Percentiles rank a stretch among this genome's conserved stretches.
Conservation (phyloP, 768 basidiomycete species). For the Boletus vinaceobasis region DNA sequence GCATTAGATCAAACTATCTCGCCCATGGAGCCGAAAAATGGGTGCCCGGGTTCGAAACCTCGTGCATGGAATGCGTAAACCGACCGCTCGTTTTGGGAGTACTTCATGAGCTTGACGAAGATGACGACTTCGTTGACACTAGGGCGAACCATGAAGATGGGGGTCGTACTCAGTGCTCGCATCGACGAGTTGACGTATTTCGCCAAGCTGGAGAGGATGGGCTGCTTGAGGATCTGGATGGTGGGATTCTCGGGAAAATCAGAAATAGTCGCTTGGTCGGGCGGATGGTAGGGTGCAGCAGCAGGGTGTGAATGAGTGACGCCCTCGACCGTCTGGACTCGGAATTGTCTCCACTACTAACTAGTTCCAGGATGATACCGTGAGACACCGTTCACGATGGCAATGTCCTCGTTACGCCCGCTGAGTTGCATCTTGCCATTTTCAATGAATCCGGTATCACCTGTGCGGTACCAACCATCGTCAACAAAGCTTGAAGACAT, state of each 20-base stretch:
- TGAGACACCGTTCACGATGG: neutral
- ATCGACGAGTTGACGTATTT: slow-evolving; percentile 30
- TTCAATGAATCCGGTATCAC: slow-evolving; percentile 45
- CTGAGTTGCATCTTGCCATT: slow-evolving; percentile 28
- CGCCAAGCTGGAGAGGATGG: slow-evolving; percentile 27
- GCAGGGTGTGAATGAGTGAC: slow-evolving; percentile 31
- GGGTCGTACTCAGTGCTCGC: slow-evolving; percentile 33
- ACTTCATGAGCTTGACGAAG: slow-evolving; percentile 41
- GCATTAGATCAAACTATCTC: slow-evolving; percentile 41
- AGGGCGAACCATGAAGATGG: slow-evolving; percentile 43
- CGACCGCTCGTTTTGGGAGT: slow-evolving; percentile 39
- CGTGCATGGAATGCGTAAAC: slow-evolving; percentile 44
- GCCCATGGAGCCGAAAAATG: slow-evolving; percentile 33
- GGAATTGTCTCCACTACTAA: no score
- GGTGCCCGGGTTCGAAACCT: slow-evolving; percentile 41
- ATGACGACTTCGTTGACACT: slow-evolving; percentile 41
- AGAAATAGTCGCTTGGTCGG: slow-evolving; percentile 28
- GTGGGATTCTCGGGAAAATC: slow-evolving; percentile 33
- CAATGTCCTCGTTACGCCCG: neutral
- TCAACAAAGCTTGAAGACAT: slow-evolving; percentile 38
- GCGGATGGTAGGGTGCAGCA: slow-evolving; percentile 36
- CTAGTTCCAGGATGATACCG: slow-evolving; percentile 11
- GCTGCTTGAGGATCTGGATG: slow-evolving; percentile 39
- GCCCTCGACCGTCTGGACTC: slow-evolving; percentile 36
- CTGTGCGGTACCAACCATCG: slow-evolving; percentile 58